A percentile compares a stretch with the other conserved stretches of the same genome.
Evolutionary conservation across 139 green algal species (phyloP).

Genomic region (Chlamydomonas applanata): DNA sequence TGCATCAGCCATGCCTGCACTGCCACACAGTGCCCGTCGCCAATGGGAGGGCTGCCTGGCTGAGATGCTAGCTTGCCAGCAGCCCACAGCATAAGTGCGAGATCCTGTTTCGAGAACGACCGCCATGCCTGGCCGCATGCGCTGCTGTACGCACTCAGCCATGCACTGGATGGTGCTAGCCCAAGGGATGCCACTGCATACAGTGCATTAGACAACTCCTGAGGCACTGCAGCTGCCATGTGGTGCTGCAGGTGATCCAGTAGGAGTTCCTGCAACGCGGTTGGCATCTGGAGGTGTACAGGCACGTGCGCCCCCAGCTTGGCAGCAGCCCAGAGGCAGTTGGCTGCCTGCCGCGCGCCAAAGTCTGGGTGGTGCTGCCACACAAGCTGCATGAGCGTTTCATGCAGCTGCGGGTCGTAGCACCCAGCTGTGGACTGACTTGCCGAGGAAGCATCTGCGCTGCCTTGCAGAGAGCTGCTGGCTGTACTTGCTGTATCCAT

Average conservation of each 20-base stretch:
- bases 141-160: neutral
- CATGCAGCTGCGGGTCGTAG: neutral
- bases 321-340: constrained; percentile 2
- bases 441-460: neutral
- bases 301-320: neutral
- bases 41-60: neutral
- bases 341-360: constrained; percentile 4
- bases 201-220: constrained; percentile 2
- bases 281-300: neutral
- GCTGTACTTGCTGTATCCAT: neutral
- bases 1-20: too few relatives aligned
- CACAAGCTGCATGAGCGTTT: neutral
- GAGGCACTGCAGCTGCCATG: neutral
- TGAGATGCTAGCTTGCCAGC: neutral
- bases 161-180: neutral
- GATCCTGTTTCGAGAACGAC: neutral
- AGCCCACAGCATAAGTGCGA: neutral
- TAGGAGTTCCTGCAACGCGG: neutral
- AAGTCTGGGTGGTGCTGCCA: neutral
- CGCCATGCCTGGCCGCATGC: neutral
- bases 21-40: too few relatives aligned
- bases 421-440: neutral
- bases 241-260: neutral
- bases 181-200: neutral
- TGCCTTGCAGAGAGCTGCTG: neutral